A percentile compares a stretch with the other conserved stretches of the same genome.
These are phyloP conservation scores for Chlamydomonas sphaeroides DNA, from an alignment of 139 green algal species.

Conservation along the genomic window DNA sequence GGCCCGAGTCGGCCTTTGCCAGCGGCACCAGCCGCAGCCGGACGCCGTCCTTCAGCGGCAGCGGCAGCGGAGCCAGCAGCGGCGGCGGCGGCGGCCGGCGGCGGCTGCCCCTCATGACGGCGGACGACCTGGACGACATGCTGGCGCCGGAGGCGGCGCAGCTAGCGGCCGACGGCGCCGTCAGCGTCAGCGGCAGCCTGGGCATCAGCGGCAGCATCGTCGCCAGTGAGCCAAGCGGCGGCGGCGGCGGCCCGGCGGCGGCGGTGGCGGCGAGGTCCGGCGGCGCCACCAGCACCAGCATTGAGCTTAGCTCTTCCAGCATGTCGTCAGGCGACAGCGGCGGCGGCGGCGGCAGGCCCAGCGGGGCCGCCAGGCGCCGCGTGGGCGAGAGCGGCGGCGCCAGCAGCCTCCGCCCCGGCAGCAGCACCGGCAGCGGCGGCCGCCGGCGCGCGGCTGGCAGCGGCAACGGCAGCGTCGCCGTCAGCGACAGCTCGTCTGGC, in stretches of 20 bases:
- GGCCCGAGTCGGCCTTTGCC: constrained; percentile 1
- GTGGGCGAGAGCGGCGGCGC: not conserved
- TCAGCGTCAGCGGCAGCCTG: not conserved
- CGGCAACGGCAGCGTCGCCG: not conserved
- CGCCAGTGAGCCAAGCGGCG: not conserved
- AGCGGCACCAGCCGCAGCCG: constrained; percentile 5
- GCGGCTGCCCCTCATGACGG: not conserved
- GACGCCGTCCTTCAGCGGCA: not conserved
- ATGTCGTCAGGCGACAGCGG: not conserved
- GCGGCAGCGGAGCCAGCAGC: not conserved
- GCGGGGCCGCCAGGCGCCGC: not conserved
- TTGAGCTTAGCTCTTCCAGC: not conserved
- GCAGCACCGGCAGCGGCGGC: not conserved
- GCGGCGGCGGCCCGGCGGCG: not conserved
- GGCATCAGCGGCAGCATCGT: not conserved
- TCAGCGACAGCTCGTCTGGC: too few relatives aligned
- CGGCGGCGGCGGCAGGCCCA: not conserved
- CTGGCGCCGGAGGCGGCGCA: not conserved
- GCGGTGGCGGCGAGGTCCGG: not conserved
- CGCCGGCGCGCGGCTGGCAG: not conserved
- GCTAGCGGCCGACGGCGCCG: not conserved
- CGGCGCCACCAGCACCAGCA: not conserved
- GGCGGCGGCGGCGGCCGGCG: not conserved
- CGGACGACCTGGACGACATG: not conserved
- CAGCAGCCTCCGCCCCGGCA: not conserved